Evolutionary conservation across 1,284 basidiomycete genomes (phyloP).

Genomic region (Cystobasidium pallidum): DNA sequence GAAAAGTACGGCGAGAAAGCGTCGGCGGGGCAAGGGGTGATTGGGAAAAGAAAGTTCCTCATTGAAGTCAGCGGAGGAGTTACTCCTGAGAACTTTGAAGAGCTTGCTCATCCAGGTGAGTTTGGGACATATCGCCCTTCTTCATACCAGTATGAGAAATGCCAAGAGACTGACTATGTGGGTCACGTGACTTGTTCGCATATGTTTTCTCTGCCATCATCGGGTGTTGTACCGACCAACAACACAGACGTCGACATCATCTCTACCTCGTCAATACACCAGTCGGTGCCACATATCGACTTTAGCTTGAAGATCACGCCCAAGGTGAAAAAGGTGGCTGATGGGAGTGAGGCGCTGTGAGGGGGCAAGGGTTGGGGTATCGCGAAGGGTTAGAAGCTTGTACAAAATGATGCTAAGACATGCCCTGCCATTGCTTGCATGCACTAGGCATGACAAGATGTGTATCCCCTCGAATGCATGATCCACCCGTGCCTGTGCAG

Average conservation of each 20-base stretch:
- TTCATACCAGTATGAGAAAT: not conserved
- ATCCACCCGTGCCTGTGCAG: not conserved
- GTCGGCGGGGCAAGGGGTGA: slow-evolving; percentile 57
- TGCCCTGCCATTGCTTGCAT: too few species aligned
- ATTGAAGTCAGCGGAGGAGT: slow-evolving; percentile 92
- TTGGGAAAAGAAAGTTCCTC: slow-evolving; percentile 69
- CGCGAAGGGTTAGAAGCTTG: too few species aligned
- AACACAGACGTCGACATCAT: slow-evolving; percentile 87
- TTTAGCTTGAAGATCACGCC: slow-evolving; percentile 89
- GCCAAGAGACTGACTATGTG: not conserved
- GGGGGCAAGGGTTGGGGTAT: not conserved
- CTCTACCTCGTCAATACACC: slow-evolving; percentile 86
- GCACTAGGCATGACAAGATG: too few species aligned
- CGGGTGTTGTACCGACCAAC: not conserved
- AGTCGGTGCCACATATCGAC: slow-evolving; percentile 87
- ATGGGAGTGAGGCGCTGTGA: slow-evolving; percentile 41
- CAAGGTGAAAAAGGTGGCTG: slow-evolving; percentile 36
- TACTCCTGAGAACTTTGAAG: slow-evolving; percentile 76
- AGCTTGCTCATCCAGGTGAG: slow-evolving; percentile 53
- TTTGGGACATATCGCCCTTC: not conserved
- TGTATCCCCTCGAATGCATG: too few species aligned
- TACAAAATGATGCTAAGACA: not conserved
- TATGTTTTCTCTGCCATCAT: not conserved
- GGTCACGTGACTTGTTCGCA: not conserved
- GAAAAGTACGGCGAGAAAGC: slow-evolving; percentile 61